A percentile compares a stretch with the other conserved stretches of the same genome.
Conservation (phyloP, 2,329 filamentous ascomycete genomes). For the Stagonosporopsis rhizophila region DNA sequence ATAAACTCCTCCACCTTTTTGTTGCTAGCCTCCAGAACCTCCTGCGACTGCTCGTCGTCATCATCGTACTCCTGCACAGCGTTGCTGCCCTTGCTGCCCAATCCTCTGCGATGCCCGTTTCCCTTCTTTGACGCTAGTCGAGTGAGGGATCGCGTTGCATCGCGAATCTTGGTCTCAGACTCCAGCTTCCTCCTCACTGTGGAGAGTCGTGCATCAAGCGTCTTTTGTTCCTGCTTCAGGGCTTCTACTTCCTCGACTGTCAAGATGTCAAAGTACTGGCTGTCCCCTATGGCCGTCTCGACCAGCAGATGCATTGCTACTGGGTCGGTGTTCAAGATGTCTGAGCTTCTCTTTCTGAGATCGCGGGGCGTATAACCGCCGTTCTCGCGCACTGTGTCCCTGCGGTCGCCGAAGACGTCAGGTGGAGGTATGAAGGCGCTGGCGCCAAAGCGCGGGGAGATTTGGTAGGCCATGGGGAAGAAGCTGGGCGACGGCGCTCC, state of each 20-base stretch:
- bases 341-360: slow-evolving; percentile 39
- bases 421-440: slow-evolving; percentile 49
- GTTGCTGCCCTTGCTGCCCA: slow-evolving; percentile 56
- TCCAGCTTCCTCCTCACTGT: slow-evolving; percentile 82
- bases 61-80: slow-evolving; percentile 35
- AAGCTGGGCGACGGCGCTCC: slow-evolving; percentile 43
- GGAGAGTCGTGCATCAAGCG: slow-evolving; percentile 78
- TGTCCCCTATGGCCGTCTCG: slow-evolving; percentile 91
- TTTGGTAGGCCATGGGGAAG: slow-evolving; percentile 48
- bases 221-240: slow-evolving; percentile 84
- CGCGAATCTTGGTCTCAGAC: slow-evolving; percentile 91
- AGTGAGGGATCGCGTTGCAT: slow-evolving; percentile 87
- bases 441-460: slow-evolving; percentile 45
- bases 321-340: slow-evolving; percentile 57
- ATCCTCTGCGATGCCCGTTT: slow-evolving; percentile 57
- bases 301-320: slow-evolving; percentile 90
- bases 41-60: slow-evolving; percentile 63
- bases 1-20: slow-evolving; percentile 86
- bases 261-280: slow-evolving; percentile 81
- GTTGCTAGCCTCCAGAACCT: slow-evolving; percentile 75
- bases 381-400: slow-evolving; percentile 35
- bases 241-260: slow-evolving; percentile 91
- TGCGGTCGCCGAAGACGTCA: slow-evolving; percentile 46
- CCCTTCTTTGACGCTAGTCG: slow-evolving; percentile 74
- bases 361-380: slow-evolving; percentile 40